Evolutionary conservation across 2,329 filamentous ascomycete species (phyloP).

Genomic region (Tolypocladium cylindrosporum): DNA sequence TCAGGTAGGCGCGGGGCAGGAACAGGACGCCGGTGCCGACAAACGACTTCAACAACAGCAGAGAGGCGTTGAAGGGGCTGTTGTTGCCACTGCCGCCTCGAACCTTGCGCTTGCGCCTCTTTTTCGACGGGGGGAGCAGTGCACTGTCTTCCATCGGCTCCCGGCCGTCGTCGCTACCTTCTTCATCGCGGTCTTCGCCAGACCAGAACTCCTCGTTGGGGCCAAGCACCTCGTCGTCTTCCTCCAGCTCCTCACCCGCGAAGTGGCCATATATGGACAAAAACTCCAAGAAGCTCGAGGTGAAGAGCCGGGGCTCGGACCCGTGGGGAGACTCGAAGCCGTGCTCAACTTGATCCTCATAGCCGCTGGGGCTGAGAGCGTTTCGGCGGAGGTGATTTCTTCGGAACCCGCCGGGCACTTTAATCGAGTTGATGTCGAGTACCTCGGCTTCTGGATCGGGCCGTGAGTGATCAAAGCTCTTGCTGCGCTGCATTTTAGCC

Average conservation of each 20-base stretch:
- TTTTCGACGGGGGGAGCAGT: conserved; percentile 65
- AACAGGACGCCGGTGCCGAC: conserved; percentile 95
- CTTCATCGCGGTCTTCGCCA: conserved; percentile 57
- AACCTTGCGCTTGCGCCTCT: conserved; percentile 66
- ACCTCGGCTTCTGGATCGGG: conserved; percentile 72
- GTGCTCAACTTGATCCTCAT: conserved; percentile 21
- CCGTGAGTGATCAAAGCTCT: conserved; percentile 73
- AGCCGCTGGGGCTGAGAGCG: conserved; percentile 48
- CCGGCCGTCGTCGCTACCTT: conserved; percentile 53
- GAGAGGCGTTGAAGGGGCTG: conserved; percentile 65
- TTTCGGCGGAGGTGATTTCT: conserved; percentile 77
- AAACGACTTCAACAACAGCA: conserved; percentile 92
- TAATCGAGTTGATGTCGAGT: conserved; percentile 81
- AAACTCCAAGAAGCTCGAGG: conserved; percentile 92
- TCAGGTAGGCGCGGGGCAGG: conserved; percentile 84
- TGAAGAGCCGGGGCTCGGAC: conserved; percentile 52
- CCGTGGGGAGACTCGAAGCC: conserved; percentile 21
- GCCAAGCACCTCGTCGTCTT: conserved; percentile 82
- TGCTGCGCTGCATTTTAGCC: conserved; percentile 63
- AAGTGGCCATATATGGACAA: conserved; percentile 94
- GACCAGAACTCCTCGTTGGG: conserved; percentile 90
- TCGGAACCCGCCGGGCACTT: conserved; percentile 86
- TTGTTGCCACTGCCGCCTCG: conserved; percentile 67
- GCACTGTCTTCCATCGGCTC: conserved; percentile 85
- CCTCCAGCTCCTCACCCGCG: conserved; percentile 90